These are phyloP conservation scores for Fusarium sp. DNA, from an alignment of 2,329 filamentous ascomycete genomes.

Conservation along the genomic window DNA sequence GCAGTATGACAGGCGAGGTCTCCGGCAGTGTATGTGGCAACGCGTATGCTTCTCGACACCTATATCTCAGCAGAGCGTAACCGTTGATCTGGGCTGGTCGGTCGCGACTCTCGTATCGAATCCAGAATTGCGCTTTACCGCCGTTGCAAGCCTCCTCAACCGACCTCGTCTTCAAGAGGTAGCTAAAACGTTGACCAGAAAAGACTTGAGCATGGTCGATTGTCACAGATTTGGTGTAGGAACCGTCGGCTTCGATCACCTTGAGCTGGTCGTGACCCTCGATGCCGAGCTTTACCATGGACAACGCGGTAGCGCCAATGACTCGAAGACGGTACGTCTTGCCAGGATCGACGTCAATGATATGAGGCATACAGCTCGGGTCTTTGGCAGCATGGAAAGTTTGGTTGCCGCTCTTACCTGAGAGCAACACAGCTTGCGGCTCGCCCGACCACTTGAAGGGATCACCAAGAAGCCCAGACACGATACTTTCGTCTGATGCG, in stretches of 20 bases:
- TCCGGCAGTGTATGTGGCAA: slow-evolving; percentile 14
- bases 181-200: slow-evolving; percentile 30
- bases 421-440: slow-evolving; percentile 51
- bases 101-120: slow-evolving; percentile 32
- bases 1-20: slow-evolving; percentile 46
- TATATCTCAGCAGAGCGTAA: slow-evolving; percentile 26
- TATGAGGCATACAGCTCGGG: slow-evolving; percentile 22
- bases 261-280: slow-evolving; percentile 9
- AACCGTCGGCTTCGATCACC: slow-evolving; percentile 32
- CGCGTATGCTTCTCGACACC: not conserved
- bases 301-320: slow-evolving; percentile 22
- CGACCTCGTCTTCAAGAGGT: slow-evolving; percentile 5
- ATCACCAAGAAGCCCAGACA: slow-evolving; percentile 58
- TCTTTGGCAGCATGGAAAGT: slow-evolving; percentile 22
- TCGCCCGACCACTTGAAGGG: slow-evolving; percentile 71
- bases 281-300: slow-evolving; percentile 26
- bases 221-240: slow-evolving; percentile 20
- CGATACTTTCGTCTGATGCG: slow-evolving; percentile 63
- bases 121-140: slow-evolving; percentile 14
- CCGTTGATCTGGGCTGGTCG: slow-evolving; percentile 19
- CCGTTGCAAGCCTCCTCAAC: slow-evolving; percentile 3
- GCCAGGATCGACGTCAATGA: slow-evolving; percentile 18
- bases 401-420: slow-evolving; percentile 35
- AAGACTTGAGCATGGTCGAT: slow-evolving; percentile 23
- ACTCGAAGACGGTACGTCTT: slow-evolving; percentile 26